These are phyloP conservation scores for Alectoria sarmentosa DNA, from an alignment of 495 filamentous ascomycete species.

Conservation along the genomic window DNA sequence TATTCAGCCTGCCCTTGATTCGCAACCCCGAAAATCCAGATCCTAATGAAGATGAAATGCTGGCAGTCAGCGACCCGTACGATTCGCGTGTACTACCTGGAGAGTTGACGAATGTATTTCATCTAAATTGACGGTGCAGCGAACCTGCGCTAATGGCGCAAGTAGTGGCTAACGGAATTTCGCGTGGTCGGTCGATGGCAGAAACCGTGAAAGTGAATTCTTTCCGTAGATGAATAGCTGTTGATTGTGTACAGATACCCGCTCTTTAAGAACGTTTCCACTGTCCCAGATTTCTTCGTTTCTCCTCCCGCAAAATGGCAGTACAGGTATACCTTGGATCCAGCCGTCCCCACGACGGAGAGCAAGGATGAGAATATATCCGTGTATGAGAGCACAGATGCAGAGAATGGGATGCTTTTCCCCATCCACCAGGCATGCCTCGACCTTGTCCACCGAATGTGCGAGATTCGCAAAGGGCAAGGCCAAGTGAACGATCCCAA, in stretches of 20 bases:
- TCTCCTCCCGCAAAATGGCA: not conserved
- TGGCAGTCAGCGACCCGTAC: not conserved
- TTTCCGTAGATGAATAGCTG: too few species aligned
- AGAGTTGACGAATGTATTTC: conserved; percentile 1
- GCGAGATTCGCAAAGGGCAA: conserved; percentile 8
- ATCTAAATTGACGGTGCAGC: too few species aligned
- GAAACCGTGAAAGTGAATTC: too few species aligned
- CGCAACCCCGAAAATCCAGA: not conserved
- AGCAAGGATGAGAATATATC: not conserved
- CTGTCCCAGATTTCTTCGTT: not conserved
- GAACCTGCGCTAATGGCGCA: not conserved
- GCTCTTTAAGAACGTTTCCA: not conserved
- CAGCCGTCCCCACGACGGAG: not conserved
- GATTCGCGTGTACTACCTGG: not conserved
- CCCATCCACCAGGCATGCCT: conserved; percentile 11
- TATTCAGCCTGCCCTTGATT: not conserved
- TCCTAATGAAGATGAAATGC: not conserved
- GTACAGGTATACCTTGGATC: not conserved
- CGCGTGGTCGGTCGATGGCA: not conserved
- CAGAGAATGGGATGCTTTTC: not conserved
- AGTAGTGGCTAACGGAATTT: not conserved
- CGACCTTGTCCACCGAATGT: not conserved
- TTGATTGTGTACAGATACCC: not conserved
- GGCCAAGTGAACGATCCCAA: not conserved
- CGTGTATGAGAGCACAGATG: not conserved